These are phyloP conservation scores for Alternaria dauci DNA, from an alignment of 2,329 filamentous ascomycete genomes.

Conservation along the genomic window DNA sequence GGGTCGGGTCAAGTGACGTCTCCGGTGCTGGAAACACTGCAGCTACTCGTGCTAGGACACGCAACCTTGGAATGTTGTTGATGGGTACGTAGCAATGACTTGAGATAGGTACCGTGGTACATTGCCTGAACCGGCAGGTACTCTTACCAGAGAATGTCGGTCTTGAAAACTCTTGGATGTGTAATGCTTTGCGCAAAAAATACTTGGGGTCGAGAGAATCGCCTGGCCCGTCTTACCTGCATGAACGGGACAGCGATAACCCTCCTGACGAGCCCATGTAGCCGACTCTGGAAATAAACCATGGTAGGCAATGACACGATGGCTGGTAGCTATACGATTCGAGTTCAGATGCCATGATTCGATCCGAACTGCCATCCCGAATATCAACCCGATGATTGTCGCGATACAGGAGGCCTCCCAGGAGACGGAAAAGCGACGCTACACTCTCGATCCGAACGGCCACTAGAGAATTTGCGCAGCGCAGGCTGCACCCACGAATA, in stretches of 20 bases:
- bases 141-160: neutral
- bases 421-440: too few species aligned
- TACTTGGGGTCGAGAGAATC: too few species aligned
- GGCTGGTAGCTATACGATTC: neutral
- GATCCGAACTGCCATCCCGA: too few species aligned
- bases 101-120: conserved; percentile 21
- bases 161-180: neutral
- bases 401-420: too few species aligned
- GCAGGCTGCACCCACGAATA: too few species aligned
- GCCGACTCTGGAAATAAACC: neutral
- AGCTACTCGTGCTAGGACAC: neutral
- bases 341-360: neutral
- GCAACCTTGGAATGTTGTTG: conserved; percentile 7
- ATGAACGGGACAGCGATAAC: neutral
- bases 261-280: neutral
- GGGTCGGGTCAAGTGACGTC: too few species aligned
- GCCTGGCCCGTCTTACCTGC: too few species aligned
- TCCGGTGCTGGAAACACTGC: neutral
- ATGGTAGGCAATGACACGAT: neutral
- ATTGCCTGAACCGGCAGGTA: neutral
- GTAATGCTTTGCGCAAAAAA: neutral
- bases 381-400: too few species aligned
- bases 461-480: too few species aligned
- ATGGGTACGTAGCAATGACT: conserved; percentile 23
- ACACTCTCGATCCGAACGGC: too few species aligned